Evolutionary conservation across 2,329 filamentous ascomycete species (phyloP).

Genomic region (Trichophyton equinum): DNA sequence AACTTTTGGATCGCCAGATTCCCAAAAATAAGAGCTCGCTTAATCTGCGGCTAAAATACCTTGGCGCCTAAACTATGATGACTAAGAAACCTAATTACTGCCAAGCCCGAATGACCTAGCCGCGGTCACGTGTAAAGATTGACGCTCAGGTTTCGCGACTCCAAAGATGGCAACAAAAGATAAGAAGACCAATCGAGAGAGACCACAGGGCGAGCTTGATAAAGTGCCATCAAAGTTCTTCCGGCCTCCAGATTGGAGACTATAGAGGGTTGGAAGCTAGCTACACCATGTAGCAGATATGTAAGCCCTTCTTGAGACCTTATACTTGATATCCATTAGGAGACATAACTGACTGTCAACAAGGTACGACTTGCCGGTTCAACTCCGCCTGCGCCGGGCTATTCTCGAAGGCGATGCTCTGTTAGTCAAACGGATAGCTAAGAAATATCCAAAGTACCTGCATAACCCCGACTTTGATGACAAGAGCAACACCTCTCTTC

Average conservation of each 20-base stretch:
- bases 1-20: no score
- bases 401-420: constrained; percentile 62
- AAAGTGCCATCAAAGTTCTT: not conserved
- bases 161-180: not conserved
- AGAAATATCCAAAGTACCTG: constrained; percentile 55
- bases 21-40: no score
- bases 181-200: not conserved
- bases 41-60: no score
- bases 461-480: constrained; percentile 67
- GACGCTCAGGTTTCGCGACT: not conserved
- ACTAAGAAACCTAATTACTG: no score
- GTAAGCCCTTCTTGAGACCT: constrained; percentile 1
- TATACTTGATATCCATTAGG: not conserved
- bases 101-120: no score
- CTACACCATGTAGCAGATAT: constrained; percentile 8
- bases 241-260: not conserved
- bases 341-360: not conserved
- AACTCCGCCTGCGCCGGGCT: constrained; percentile 65
- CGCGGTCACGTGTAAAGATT: no score
- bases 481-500: constrained; percentile 71
- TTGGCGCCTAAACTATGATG: no score
- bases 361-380: constrained; percentile 33
- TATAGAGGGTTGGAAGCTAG: not conserved
- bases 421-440: constrained; percentile 65
- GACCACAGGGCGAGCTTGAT: not conserved